phyloP scores from a whole-genome alignment of 2,329 filamentous ascomycete species.

The Paraphaeosphaeria sporulosa region DNA sequence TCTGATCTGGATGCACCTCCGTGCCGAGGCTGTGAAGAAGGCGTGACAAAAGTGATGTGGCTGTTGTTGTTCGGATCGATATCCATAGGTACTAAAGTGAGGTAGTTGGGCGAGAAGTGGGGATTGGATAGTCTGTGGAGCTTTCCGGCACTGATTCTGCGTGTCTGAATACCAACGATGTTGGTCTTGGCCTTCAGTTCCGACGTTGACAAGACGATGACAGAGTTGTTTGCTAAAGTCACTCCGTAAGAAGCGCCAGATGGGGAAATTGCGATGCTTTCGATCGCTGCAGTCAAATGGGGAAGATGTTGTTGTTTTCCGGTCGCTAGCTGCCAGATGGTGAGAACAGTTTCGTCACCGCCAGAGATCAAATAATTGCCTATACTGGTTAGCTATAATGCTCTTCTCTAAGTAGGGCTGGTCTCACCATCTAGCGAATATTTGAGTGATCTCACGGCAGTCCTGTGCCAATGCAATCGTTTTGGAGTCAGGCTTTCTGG shows the following conservation, averaged over 20 bases:
- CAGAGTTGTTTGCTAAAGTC: constrained; percentile 89
- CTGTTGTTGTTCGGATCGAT: constrained; percentile 51
- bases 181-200: constrained; percentile 86
- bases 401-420: background rate
- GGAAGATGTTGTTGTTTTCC: constrained; percentile 82
- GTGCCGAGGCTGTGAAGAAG: constrained; percentile 57
- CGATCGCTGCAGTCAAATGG: constrained; percentile 86
- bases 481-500: constrained; percentile 60
- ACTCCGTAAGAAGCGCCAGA: constrained; percentile 82
- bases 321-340: constrained; percentile 93
- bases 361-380: constrained; percentile 95
- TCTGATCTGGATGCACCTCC: constrained; percentile 49
- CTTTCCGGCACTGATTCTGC: constrained; percentile 39
- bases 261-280: constrained; percentile 83
- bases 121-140: constrained; percentile 30
- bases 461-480: constrained; percentile 90
- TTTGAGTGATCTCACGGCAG: constrained; percentile 81
- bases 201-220: constrained; percentile 87
- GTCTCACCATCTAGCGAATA: constrained; percentile 87
- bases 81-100: constrained; percentile 45
- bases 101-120: constrained; percentile 29
- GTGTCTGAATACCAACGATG: constrained; percentile 79
- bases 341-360: constrained; percentile 85
- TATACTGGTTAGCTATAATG: constrained; percentile 45
- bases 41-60: constrained; percentile 59